Percentiles rank a stretch among this genome's conserved stretches.
phyloP scores from a whole-genome alignment of 2,329 filamentous ascomycete species.

The Zymoseptoria tritici region DNA sequence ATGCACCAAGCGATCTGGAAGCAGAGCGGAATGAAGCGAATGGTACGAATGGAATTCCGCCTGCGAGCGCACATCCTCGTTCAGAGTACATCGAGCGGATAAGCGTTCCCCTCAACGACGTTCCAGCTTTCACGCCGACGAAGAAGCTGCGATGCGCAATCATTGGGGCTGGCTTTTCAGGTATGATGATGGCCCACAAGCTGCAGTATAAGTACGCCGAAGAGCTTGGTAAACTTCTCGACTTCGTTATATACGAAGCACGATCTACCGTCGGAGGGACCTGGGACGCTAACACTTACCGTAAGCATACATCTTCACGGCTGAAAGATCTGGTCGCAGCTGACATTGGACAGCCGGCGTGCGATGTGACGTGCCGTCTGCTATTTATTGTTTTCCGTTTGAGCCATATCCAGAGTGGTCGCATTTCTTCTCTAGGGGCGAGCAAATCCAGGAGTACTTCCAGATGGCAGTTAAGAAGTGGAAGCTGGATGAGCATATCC shows the following conservation, averaged over 20 bases:
- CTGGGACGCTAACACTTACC: slow-evolving; percentile 33
- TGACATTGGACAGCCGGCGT: slow-evolving; percentile 8
- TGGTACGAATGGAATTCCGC: not conserved
- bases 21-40: not conserved
- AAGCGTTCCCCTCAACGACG: slow-evolving; percentile 11
- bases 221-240: slow-evolving; percentile 26
- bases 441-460: slow-evolving; percentile 39
- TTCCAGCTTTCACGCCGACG: slow-evolving; percentile 12
- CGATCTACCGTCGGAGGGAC: slow-evolving; percentile 32
- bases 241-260: slow-evolving; percentile 36
- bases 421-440: slow-evolving; percentile 33
- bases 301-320: not conserved
- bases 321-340: not conserved
- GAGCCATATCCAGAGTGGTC: slow-evolving; percentile 24
- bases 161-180: slow-evolving; percentile 31
- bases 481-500: slow-evolving; percentile 33
- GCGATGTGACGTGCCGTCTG: slow-evolving; percentile 14
- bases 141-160: slow-evolving; percentile 19
- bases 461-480: slow-evolving; percentile 33
- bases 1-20: not conserved
- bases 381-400: slow-evolving; percentile 30
- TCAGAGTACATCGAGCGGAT: slow-evolving; percentile 5
- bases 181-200: slow-evolving; percentile 34
- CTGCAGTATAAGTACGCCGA: slow-evolving; percentile 27
- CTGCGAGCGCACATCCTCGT: slow-evolving; percentile 1